Conservation (phyloP, 305 asterid species). For the Vinca major region DNA sequence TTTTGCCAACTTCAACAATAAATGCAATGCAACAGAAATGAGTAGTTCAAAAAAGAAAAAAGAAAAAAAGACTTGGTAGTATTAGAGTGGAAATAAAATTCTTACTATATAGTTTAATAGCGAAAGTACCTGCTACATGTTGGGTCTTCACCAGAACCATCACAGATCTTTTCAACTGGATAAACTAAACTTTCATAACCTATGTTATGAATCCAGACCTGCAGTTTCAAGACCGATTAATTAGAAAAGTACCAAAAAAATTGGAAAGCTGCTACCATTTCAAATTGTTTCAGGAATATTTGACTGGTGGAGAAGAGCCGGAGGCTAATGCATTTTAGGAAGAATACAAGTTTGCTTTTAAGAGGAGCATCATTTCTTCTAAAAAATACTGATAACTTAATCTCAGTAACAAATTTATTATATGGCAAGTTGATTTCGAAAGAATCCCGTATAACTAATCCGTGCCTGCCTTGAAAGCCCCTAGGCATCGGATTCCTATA, state of each 20-base stretch:
- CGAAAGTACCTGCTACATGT: conserved; percentile 72
- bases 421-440: background rate
- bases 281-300: background rate
- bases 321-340: background rate
- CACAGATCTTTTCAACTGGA: conserved; percentile 65
- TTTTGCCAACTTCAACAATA: background rate
- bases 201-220: conserved; percentile 72
- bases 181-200: conserved; percentile 50
- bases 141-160: conserved; percentile 94
- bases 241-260: conserved; percentile 5
- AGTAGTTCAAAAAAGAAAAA: background rate
- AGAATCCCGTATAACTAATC: background rate
- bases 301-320: background rate
- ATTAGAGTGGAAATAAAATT: background rate
- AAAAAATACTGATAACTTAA: too few species aligned
- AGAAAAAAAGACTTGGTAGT: background rate
- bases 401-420: background rate
- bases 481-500: background rate
- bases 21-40: background rate
- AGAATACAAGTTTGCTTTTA: background rate
- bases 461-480: background rate
- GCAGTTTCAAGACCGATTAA: conserved; percentile 17
- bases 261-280: background rate
- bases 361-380: background rate
- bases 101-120: background rate